Evolutionary conservation across 2,329 filamentous ascomycete species (phyloP), one percentile per base, ranked within the genome.

Genomic region (Penicillium sp.): DNA sequence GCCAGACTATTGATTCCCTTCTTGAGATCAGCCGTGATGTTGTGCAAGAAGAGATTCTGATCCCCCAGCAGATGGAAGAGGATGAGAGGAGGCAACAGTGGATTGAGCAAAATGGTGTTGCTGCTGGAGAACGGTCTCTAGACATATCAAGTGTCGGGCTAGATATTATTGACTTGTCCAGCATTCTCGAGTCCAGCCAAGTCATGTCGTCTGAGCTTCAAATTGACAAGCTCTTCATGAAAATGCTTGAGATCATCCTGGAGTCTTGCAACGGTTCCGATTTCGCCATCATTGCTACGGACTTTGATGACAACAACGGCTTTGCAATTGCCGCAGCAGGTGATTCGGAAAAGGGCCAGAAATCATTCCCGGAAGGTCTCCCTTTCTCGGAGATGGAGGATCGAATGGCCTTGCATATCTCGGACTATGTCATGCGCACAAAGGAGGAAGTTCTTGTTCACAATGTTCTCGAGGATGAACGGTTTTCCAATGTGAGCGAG

Each of bases 181-280:
- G 82, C 41, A 87, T 88, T 45, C 76, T 88, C 5, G 84, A 87
- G 63, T 86, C 84, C 27, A 86, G 82, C 53, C 85, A 87, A 68
- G 79, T 87, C 6, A 80, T 88, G 62, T 87, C 85, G 7, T 87
- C 84, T 15, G 85, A 87, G 65, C 76, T 88, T 16, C 81, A 86
- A 59, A 82, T 87, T 41, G 84, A 87, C 58, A 82, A 81, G 49
- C 76, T 88, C 4, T 75, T 87, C 54, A 79, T 80, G 2, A 87
- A 86, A 70, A 85, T 88, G 79, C 82, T 84, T 16, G 81, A 83
- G 55, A 87, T 87, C 59, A 86, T 87, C 33, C 71, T 87, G 7
- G 84, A 87, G 63, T 84, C 83, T 1, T 86, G 84, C 16, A 84
- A 84, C 23, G 79, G 79, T 0, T 84, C 84, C 3, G 83, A 85